Evolutionary conservation across 108 stramenopile species (phyloP).

Genomic region (Cyclotella choctawhatcheeana): DNA sequence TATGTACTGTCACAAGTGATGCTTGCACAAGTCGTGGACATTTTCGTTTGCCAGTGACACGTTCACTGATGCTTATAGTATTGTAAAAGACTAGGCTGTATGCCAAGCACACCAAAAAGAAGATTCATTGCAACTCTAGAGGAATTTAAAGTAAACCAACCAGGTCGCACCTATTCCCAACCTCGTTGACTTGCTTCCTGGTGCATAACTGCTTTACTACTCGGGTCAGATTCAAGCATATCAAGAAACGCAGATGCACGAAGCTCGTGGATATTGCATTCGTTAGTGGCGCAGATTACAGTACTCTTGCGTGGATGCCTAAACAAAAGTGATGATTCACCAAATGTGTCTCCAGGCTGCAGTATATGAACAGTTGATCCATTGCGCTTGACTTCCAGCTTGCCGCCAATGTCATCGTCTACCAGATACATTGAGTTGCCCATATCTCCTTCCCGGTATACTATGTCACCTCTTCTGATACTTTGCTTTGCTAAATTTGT

Average conservation of each 20-base stretch:
- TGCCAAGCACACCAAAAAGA: too few species aligned
- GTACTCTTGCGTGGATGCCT: conserved; percentile 66
- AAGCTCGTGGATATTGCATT: conserved; percentile 72
- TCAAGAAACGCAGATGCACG: conserved; percentile 65
- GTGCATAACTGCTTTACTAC: conserved; percentile 7
- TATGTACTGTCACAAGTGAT: too few species aligned
- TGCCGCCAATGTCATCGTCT: conserved; percentile 45
- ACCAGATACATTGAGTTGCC: conserved; percentile 74
- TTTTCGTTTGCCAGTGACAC: too few species aligned
- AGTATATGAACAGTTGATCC: conserved; percentile 57
- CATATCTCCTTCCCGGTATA: conserved; percentile 73
- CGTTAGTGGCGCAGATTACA: conserved; percentile 61
- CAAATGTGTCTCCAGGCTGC: conserved; percentile 68
- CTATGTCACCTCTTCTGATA: conserved; percentile 19
- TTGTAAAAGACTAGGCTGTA: too few species aligned
- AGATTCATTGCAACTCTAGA: too few species aligned
- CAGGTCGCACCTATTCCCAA: too few species aligned
- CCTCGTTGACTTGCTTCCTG: not conserved
- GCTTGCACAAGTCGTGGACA: too few species aligned
- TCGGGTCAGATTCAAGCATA: conserved; percentile 63
- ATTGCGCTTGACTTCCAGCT: conserved; percentile 62
- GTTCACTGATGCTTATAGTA: too few species aligned
- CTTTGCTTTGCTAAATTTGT: too few species aligned
- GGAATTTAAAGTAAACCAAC: too few species aligned
- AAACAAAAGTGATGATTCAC: conserved; percentile 72